Evolutionary conservation across 331 rosid species (phyloP), one percentile per base, ranked within the genome.

Genomic region (Quercus phellos): DNA sequence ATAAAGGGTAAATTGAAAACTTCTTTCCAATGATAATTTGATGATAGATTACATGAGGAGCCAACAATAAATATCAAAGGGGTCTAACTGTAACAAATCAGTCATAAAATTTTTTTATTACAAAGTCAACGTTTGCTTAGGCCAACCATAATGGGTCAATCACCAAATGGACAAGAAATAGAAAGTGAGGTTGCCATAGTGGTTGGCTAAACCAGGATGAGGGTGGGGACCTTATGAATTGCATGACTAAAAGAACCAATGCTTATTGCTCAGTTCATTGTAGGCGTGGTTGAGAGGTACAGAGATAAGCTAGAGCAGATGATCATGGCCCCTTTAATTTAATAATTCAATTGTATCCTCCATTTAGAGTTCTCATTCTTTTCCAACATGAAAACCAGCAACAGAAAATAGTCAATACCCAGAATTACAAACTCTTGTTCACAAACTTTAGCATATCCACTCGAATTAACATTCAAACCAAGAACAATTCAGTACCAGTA

Each of bases 401-500:
- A 18, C n/a, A 46, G n/a, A n/a, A 18, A 66, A 1, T 34, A 18
- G 19, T 64, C 46, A 58, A 70, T 38, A 63, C 21, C 54, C 76
- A 43, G 56, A 69, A 69, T 75, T 73, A 51, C 66, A 79, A 72
- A 61, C 51, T 63, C 78, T 60, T 71, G 55, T 46, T 77, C 74
- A 69, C 18, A 78, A 79, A 83, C 71, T 83, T 76, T 50, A 54
- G 76, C 84, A 79, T 51, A 59, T 64, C 67, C 75, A 75, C 76
- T 78, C 64, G 6, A 82, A 81, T 73, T 14, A 63, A 83, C 84
- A 73, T 73, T 64, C 90, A 82, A 78, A 70, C 69, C 79, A 79
- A 76, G 83, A 75, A 72, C 84, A 74, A 32, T 82, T 77, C 51
- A 73, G 68, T 3, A 34, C 51, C 74, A 74, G 73, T 80, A 75